Percentiles rank a stretch among this genome's conserved stretches.
Conservation (phyloP, 2,329 filamentous ascomycete genomes). For the Xylariaceae sp. region DNA sequence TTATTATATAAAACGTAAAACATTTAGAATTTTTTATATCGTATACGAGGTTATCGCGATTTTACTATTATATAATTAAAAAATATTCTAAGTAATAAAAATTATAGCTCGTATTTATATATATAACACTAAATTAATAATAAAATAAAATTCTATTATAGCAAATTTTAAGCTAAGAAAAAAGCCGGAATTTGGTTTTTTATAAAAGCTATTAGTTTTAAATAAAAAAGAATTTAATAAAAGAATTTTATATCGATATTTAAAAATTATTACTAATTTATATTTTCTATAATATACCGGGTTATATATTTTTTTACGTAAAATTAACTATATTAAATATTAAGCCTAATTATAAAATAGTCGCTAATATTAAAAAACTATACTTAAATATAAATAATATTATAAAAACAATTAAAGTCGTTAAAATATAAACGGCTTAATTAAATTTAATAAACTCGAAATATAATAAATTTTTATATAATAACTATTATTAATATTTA, state of each 20-base stretch:
- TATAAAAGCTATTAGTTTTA: background rate
- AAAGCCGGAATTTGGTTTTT: background rate
- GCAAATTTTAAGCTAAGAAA: background rate
- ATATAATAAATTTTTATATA: background rate
- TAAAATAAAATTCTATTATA: background rate
- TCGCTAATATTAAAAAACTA: too few relatives aligned
- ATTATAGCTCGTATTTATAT: background rate
- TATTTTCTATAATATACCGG: background rate
- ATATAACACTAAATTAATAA: background rate
- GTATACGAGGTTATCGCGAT: background rate
- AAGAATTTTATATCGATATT: background rate
- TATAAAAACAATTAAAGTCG: too few relatives aligned
- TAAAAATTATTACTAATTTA: background rate
- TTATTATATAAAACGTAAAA: background rate
- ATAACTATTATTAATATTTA: background rate
- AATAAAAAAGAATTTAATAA: too few relatives aligned
- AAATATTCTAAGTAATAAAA: background rate
- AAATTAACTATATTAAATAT: background rate
- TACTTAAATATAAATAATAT: background rate
- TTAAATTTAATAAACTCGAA: background rate
- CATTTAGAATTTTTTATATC: background rate
- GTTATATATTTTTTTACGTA: background rate
- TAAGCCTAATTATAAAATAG: background rate
- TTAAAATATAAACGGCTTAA: background rate
- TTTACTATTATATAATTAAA: background rate